A percentile compares a stretch with the other conserved stretches of the same genome.
These are phyloP conservation scores for Volvox reticuliferus DNA, from an alignment of 139 green algal genomes.

Conservation along the genomic window DNA sequence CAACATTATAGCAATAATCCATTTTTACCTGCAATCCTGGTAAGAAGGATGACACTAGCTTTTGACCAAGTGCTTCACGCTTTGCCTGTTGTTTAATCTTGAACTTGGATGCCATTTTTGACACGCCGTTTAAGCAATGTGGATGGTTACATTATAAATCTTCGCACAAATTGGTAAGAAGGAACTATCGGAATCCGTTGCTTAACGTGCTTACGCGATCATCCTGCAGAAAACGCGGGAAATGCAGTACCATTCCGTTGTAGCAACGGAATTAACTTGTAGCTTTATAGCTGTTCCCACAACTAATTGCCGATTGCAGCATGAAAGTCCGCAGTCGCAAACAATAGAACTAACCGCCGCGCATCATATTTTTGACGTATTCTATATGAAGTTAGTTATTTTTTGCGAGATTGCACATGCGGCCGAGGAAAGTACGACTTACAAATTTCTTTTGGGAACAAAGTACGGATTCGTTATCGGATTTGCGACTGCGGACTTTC, in stretches of 20 bases:
- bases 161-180: neutral
- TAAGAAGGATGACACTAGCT: slow-evolving; percentile 15
- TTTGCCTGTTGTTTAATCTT: slow-evolving; percentile 16
- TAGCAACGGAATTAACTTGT: neutral
- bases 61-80: neutral
- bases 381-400: no score
- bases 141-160: neutral
- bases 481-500: no score
- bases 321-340: no score
- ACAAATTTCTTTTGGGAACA: no score
- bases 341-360: no score
- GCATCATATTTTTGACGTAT: no score
- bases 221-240: neutral
- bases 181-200: neutral
- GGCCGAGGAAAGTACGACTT: no score
- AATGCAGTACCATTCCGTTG: neutral
- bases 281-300: no score
- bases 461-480: no score
- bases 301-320: no score
- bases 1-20: neutral
- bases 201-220: neutral
- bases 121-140: neutral
- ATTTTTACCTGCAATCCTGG: neutral
- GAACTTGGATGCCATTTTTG: slow-evolving; percentile 30
- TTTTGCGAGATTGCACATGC: no score